Percentiles rank a stretch among this genome's conserved stretches.
Evolutionary conservation across 176 grass and related monocot species (phyloP).

Genomic region (Aegilops bicornis): DNA sequence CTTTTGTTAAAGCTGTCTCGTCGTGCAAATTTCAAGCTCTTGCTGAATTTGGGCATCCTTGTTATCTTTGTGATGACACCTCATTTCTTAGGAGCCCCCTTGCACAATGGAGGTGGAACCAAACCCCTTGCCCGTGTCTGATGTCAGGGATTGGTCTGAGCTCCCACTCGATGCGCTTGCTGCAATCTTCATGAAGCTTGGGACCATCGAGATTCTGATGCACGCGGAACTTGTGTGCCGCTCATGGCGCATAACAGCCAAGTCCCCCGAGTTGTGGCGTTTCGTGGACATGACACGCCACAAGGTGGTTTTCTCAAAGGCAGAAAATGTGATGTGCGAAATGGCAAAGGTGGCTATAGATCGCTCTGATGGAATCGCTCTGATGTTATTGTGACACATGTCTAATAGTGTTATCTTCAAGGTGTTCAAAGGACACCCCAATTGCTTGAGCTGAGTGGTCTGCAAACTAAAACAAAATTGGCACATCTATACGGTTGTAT

Average conservation of each 20-base stretch:
- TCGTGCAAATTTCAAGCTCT: neutral
- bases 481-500: neutral
- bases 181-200: constrained; percentile 19
- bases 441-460: neutral
- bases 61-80: neutral
- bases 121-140: neutral
- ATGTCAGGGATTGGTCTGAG: constrained; percentile 18
- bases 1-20: neutral
- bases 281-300: constrained; percentile 17
- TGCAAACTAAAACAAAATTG: neutral
- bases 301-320: constrained; percentile 30
- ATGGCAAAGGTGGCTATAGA: constrained; percentile 37
- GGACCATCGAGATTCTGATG: constrained; percentile 28
- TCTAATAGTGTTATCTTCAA: neutral
- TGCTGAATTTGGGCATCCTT: neutral
- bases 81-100: neutral
- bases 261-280: constrained; percentile 22
- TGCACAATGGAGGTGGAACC: constrained; percentile 5
- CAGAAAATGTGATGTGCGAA: neutral
- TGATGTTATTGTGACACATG: neutral
- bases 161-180: neutral
- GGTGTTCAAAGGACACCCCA: neutral
- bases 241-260: constrained; percentile 20
- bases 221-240: constrained; percentile 18
- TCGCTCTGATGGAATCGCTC: constrained; percentile 33